phyloP scores from a whole-genome alignment of 2,329 filamentous ascomycete species.

The Aureobasidium vineae region DNA sequence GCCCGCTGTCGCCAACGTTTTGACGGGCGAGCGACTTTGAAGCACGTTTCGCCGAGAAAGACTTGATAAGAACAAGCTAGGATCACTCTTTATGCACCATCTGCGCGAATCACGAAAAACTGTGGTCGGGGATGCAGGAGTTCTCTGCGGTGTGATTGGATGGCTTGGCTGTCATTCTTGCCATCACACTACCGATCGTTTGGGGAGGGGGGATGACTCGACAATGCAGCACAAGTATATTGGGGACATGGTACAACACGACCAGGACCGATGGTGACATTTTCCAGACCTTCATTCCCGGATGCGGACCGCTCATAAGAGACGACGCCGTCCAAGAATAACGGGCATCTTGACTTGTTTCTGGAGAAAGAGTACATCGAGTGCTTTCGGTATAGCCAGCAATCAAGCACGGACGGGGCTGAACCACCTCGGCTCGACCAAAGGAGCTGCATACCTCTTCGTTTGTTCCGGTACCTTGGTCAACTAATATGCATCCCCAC shows the following conservation, averaged over 20 bases:
- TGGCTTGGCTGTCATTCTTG: constrained; percentile 4
- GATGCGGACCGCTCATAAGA: background rate
- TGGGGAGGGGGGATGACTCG: constrained; percentile 23
- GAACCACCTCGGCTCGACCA: constrained; percentile 23
- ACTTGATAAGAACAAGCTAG: constrained; percentile 20
- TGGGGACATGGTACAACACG: constrained; percentile 22
- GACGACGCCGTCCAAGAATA: background rate
- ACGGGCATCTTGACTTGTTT: background rate
- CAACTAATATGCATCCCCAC: constrained; percentile 23
- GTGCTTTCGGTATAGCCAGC: constrained; percentile 11
- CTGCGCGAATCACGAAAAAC: constrained; percentile 24
- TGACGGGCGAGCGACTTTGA: constrained; percentile 1
- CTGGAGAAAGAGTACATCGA: background rate
- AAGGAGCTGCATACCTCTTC: constrained; percentile 23
- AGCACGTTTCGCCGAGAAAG: constrained; percentile 22
- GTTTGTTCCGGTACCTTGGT: constrained; percentile 21
- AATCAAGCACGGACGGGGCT: constrained; percentile 17
- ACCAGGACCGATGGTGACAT: constrained; percentile 14
- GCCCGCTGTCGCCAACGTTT: constrained; percentile 6
- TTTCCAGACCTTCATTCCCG: background rate
- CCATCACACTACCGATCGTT: constrained; percentile 22
- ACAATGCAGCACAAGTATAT: constrained; percentile 19
- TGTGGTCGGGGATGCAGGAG: constrained; percentile 9
- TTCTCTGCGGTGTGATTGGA: constrained; percentile 22
- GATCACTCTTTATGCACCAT: constrained; percentile 14